Conservation (phyloP, 768 basidiomycete genomes). For the Xanthoconium purpureum region DNA sequence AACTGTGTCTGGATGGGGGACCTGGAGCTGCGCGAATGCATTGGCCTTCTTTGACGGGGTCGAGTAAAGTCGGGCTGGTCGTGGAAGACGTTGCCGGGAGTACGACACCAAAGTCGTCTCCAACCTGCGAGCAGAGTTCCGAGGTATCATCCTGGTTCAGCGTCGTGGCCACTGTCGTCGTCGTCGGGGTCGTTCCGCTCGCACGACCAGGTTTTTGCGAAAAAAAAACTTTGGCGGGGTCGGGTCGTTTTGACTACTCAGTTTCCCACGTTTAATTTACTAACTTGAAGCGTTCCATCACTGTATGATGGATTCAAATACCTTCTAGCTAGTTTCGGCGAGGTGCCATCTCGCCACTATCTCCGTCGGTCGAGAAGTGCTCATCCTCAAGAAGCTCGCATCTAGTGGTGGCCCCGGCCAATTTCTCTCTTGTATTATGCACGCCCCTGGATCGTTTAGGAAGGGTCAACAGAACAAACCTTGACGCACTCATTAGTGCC, state of each 20-base stretch:
- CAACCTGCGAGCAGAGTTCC: slow-evolving; percentile 24
- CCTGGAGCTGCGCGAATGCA: slow-evolving; percentile 39
- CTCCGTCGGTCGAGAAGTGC: too few relatives aligned
- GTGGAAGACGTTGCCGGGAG: slow-evolving; percentile 62
- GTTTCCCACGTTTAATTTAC: neutral
- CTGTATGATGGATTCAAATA: too few relatives aligned
- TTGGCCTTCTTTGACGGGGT: slow-evolving; percentile 54
- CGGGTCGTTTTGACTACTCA: neutral
- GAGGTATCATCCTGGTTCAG: slow-evolving; percentile 28
- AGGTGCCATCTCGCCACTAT: too few relatives aligned
- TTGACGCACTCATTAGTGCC: too few relatives aligned
- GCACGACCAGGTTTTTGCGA: slow-evolving; percentile 10
- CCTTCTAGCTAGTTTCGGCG: too few relatives aligned
- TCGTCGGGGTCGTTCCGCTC: slow-evolving; percentile 14
- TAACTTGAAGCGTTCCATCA: too few relatives aligned
- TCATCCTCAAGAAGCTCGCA: too few relatives aligned
- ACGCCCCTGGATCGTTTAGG: too few relatives aligned
- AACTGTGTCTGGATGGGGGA: slow-evolving; percentile 36
- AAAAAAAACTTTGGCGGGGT: slow-evolving; percentile 1
- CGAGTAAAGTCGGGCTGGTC: slow-evolving; percentile 69
- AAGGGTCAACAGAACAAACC: too few relatives aligned
- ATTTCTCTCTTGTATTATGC: too few relatives aligned
- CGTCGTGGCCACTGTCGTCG: slow-evolving; percentile 8
- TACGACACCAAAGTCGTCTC: slow-evolving; percentile 52
- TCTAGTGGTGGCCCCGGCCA: too few relatives aligned